phyloP scores from a whole-genome alignment of 805 yeast species.

The Jamesozyma rosinii region DNA sequence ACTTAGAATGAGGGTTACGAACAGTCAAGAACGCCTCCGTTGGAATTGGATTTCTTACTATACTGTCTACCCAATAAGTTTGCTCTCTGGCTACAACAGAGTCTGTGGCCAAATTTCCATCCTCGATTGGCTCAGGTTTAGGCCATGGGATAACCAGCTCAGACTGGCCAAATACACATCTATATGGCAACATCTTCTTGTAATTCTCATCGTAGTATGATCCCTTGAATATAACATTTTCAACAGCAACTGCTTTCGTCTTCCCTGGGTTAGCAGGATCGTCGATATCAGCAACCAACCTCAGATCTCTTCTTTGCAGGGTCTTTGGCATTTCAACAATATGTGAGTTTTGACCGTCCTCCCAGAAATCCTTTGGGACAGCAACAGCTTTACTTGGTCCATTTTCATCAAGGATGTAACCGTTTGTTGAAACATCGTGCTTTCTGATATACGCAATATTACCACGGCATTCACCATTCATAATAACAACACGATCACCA shows the following conservation, averaged over 20 bases:
- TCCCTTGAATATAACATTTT: slow-evolving; percentile 58
- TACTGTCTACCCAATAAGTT: slow-evolving; percentile 61
- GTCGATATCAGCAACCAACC: slow-evolving; percentile 68
- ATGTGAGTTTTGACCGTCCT: slow-evolving; percentile 60
- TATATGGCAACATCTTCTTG: slow-evolving; percentile 63
- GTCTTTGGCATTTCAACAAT: slow-evolving; percentile 60
- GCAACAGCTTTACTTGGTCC: slow-evolving; percentile 55
- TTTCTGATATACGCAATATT: slow-evolving; percentile 58
- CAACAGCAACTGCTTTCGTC: slow-evolving; percentile 66
- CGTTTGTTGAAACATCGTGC: slow-evolving; percentile 51
- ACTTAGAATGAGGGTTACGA: slow-evolving; percentile 68
- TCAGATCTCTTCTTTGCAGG: slow-evolving; percentile 50
- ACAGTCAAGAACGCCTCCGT: slow-evolving; percentile 52
- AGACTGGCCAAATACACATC: slow-evolving; percentile 64
- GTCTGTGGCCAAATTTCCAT: slow-evolving; percentile 49
- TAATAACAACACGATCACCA: slow-evolving; percentile 71
- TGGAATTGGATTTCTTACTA: slow-evolving; percentile 64
- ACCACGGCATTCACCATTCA: slow-evolving; percentile 66
- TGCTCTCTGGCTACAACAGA: slow-evolving; percentile 54
- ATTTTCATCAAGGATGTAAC: slow-evolving; percentile 55
- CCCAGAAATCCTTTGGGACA: slow-evolving; percentile 67
- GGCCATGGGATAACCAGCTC: slow-evolving; percentile 86
- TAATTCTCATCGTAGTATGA: slow-evolving; percentile 65
- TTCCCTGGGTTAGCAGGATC: slow-evolving; percentile 50
- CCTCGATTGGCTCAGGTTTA: slow-evolving; percentile 48